Conservation (phyloP, 129 eudicot species). For the Chrysanthemum lavandulifolium region DNA sequence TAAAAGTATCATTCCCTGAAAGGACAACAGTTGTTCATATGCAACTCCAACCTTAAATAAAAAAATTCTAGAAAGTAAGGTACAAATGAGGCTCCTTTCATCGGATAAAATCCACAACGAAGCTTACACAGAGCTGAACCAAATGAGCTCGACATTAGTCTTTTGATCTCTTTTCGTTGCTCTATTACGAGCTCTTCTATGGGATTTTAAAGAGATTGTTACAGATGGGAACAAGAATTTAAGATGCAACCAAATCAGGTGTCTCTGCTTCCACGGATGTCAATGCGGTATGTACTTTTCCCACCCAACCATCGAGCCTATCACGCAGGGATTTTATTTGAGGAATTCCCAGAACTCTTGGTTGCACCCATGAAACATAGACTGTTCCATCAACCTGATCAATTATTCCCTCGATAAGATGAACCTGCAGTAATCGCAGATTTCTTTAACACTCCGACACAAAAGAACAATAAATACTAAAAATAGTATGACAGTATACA, state of each 20-base stretch:
- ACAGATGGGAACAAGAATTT: slow-evolving; percentile 30
- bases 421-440: slow-evolving; percentile 51
- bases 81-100: slow-evolving; percentile 15
- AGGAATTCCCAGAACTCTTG: slow-evolving; percentile 79
- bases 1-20: slow-evolving; percentile 9
- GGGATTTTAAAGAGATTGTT: slow-evolving; percentile 29
- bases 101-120: slow-evolving; percentile 3
- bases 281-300: slow-evolving; percentile 86
- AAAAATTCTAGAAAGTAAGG: slow-evolving; percentile 13
- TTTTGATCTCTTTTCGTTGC: slow-evolving; percentile 1
- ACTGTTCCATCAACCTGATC: slow-evolving; percentile 94
- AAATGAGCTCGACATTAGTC: slow-evolving; percentile 11
- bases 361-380: slow-evolving; percentile 95
- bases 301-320: slow-evolving; percentile 84
- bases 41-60: slow-evolving; percentile 19
- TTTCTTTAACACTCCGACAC: too few species aligned
- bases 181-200: slow-evolving; percentile 11
- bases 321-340: slow-evolving; percentile 86
- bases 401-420: slow-evolving; percentile 89
- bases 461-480: too few species aligned
- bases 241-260: slow-evolving; percentile 86
- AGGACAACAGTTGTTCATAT: slow-evolving; percentile 19
- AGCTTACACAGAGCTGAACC: slow-evolving; percentile 18
- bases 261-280: slow-evolving; percentile 93
- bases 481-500: too few species aligned